Percentiles rank a stretch among this genome's conserved stretches.
Conservation (phyloP, 2,329 filamentous ascomycete species). For the Beauveria brongniartii region DNA sequence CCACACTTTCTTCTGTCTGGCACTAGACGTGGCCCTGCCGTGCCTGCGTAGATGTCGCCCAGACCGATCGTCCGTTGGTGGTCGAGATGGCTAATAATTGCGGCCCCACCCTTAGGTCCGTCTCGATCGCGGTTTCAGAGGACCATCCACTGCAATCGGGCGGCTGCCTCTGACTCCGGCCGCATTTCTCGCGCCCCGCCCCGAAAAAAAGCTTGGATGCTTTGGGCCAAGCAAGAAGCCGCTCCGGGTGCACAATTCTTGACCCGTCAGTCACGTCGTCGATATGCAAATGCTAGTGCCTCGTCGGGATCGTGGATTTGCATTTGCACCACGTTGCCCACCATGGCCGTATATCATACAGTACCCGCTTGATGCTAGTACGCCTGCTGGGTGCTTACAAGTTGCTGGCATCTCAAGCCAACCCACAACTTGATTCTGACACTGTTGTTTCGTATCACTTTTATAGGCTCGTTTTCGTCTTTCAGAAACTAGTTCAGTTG, state of each 20-base stretch:
- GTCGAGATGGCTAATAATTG: background rate
- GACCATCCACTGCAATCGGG: background rate
- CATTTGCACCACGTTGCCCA: background rate
- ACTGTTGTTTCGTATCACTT: background rate
- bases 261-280: background rate
- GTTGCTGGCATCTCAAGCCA: background rate
- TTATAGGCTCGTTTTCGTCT: background rate
- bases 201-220: background rate
- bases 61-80: conserved; percentile 3
- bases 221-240: background rate
- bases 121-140: conserved; percentile 7
- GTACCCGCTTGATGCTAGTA: background rate
- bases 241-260: background rate
- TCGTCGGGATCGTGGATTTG: background rate
- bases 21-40: background rate
- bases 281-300: background rate
- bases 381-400: background rate
- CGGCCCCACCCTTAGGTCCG: background rate
- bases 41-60: background rate
- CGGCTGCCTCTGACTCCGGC: background rate
- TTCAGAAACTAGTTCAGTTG: too few relatives aligned
- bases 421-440: background rate
- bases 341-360: background rate
- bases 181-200: background rate
- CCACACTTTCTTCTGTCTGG: background rate